phyloP scores from a whole-genome alignment of 2,329 filamentous ascomycete genomes.

The Trichophyton mentagrophytes region DNA sequence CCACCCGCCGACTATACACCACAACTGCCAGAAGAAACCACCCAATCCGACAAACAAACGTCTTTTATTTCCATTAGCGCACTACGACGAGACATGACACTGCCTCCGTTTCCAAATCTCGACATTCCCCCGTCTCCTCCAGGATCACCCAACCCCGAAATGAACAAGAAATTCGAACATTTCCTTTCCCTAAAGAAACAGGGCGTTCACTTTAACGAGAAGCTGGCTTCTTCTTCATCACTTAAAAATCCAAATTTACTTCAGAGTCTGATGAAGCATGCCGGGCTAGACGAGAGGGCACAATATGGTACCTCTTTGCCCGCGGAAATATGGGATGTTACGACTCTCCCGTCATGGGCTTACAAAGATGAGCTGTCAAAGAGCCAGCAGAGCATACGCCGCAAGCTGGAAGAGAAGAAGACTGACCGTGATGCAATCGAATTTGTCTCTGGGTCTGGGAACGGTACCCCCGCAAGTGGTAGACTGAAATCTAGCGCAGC shows the following conservation, averaged over 20 bases:
- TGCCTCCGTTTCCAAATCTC: slow-evolving; percentile 34
- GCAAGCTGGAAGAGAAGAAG: slow-evolving; percentile 24
- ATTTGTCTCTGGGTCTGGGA: slow-evolving; percentile 23
- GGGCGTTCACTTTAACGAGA: slow-evolving; percentile 51
- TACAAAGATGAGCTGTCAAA: slow-evolving; percentile 37
- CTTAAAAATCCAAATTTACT: slow-evolving; percentile 48
- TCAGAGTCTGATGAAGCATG: slow-evolving; percentile 45
- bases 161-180: slow-evolving; percentile 46
- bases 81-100: slow-evolving; percentile 44
- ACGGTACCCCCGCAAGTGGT: slow-evolving; percentile 12
- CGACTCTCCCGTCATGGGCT: slow-evolving; percentile 29
- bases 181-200: slow-evolving; percentile 51
- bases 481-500: slow-evolving; percentile 14
- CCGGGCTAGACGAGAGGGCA: slow-evolving; percentile 40
- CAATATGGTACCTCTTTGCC: slow-evolving; percentile 43
- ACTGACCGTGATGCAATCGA: slow-evolving; percentile 27
- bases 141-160: slow-evolving; percentile 30
- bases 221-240: slow-evolving; percentile 44
- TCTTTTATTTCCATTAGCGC: slow-evolving; percentile 39
- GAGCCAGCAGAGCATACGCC: slow-evolving; percentile 28
- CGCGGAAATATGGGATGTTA: slow-evolving; percentile 29
- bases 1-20: slow-evolving; percentile 16
- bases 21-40: slow-evolving; percentile 3
- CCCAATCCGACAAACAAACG: slow-evolving; percentile 24
- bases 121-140: slow-evolving; percentile 36